phyloP scores from a whole-genome alignment of 176 grass and related monocot species.

The Oryza longistaminata region DNA sequence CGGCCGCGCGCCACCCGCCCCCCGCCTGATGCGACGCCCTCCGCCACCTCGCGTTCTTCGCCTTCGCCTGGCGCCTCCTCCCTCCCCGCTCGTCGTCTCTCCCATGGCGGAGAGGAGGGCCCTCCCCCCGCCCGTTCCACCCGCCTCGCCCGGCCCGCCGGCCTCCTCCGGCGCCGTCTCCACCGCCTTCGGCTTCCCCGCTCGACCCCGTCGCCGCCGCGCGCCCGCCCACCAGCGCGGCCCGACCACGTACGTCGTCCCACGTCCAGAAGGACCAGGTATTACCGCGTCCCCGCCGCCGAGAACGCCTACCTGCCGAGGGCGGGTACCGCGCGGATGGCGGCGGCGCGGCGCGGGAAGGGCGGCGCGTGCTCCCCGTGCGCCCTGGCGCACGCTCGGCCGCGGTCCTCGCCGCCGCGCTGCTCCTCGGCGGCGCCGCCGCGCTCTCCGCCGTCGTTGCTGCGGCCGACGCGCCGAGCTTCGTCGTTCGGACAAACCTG shows the following conservation, averaged over 20 bases:
- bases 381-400: slow-evolving; percentile 31
- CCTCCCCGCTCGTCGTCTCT: slow-evolving; percentile 2
- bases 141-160: slow-evolving; percentile 21
- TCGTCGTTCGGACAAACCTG: slow-evolving; percentile 53
- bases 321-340: slow-evolving; percentile 55
- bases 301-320: slow-evolving; percentile 81
- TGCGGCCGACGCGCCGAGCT: slow-evolving; percentile 55
- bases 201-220: slow-evolving; percentile 18
- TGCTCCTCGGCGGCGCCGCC: slow-evolving; percentile 28
- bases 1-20: slow-evolving; percentile 2
- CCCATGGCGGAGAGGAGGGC: slow-evolving; percentile 77
- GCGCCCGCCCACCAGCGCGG: background rate
- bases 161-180: slow-evolving; percentile 12
- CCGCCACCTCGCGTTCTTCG: slow-evolving; percentile 14
- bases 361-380: slow-evolving; percentile 28
- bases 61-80: background rate
- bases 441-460: slow-evolving; percentile 31
- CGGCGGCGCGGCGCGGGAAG: background rate
- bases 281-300: slow-evolving; percentile 79
- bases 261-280: slow-evolving; percentile 90
- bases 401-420: background rate
- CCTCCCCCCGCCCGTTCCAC: slow-evolving; percentile 28
- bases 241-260: slow-evolving; percentile 76
- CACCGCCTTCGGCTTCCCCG: slow-evolving; percentile 38
- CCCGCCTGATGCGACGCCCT: slow-evolving; percentile 32